phyloP scores from a whole-genome alignment of 2,329 filamentous ascomycete species.

The Elsinoe perseae region DNA sequence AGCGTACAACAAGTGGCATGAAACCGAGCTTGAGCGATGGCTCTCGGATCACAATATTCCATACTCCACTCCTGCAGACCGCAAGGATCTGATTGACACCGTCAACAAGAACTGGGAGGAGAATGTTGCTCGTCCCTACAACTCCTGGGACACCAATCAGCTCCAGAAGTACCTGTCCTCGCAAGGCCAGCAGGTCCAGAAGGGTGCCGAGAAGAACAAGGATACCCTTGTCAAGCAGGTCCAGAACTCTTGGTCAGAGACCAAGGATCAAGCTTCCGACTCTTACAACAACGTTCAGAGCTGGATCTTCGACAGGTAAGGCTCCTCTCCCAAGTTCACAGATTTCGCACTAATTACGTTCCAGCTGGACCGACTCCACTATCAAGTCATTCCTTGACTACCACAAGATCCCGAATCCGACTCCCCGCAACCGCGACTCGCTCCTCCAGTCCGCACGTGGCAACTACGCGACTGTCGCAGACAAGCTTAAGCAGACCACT shows the following conservation, averaged over 20 bases:
- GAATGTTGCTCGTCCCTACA: conserved; percentile 67
- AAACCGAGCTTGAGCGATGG: conserved; percentile 96
- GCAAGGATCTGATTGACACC: conserved; percentile 88
- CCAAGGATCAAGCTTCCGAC: conserved; percentile 65
- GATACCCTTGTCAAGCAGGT: conserved; percentile 62
- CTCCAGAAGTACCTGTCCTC: conserved; percentile 59
- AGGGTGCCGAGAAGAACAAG: conserved; percentile 58
- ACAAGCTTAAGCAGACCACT: conserved; percentile 66
- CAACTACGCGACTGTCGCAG: conserved; percentile 71
- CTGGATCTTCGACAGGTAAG: conserved; percentile 82
- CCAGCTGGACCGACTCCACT: conserved; percentile 83
- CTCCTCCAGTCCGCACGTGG: conserved; percentile 69
- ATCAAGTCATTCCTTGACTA: conserved; percentile 89
- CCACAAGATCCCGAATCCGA: conserved; percentile 76
- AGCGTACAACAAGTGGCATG: conserved; percentile 99
- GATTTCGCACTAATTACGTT: conserved; percentile 30
- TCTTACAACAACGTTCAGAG: conserved; percentile 68
- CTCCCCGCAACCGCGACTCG: conserved; percentile 77
- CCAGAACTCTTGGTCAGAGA: conserved; percentile 68
- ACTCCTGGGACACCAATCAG: conserved; percentile 64
- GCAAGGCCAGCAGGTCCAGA: conserved; percentile 63
- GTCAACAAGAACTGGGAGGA: conserved; percentile 84
- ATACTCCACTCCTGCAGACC: conserved; percentile 81
- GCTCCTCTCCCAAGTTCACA: conserved; percentile 9
- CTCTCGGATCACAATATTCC: conserved; percentile 85